Base-by-base conservation (phyloP, 2,329 filamentous ascomycete species). In the Thermoascus crustaceus region DNA sequence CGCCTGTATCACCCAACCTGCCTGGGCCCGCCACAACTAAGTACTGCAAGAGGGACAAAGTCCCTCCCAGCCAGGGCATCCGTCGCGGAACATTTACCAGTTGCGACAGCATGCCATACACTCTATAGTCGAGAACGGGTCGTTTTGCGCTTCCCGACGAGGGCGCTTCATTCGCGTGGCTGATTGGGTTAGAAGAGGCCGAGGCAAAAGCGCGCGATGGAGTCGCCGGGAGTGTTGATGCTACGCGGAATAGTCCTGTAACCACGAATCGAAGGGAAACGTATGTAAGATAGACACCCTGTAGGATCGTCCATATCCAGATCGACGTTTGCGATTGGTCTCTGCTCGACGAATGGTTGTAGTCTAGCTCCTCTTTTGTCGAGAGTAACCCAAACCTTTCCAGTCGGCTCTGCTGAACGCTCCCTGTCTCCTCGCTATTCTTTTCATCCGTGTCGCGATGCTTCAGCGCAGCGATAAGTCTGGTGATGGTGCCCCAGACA, bases 61-160 rank as follows among this genome's bases (percentile, higher is more conserved):
- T 67, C 55, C 85, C 85, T 54, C 72, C 73, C 38, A 94, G 73
- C 89, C 89, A 96, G 44, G 89, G 89, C 86, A 94, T 94, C 61
- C 86, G 83, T 46, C 68, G 61, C 47, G 81, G 72, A 54, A 94
- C 63, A 68, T 87, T 79, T 48, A 87, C 64, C 43, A 94, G 62
- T 57, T 77, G 79, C 43, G 78, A 79, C 38, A 81, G 59, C 61
- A 83, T 85, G 50, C 78, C 70, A 79, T 84, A 94, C 34, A 85
- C 58, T 50, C 75, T 77, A 72, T 91, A 94, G 46, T 75, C 73
- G 41, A 91, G 65, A 48, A 95, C 73, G 35, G 86, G 82, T 39
- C 71, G 72, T 42, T 54, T 60, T 45, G 52, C 46, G 48, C 44
- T 46, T 33, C 48, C 53, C 47, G 50, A 57, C 44, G 53, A 49